Evolutionary conservation across 768 basidiomycete genomes (phyloP), one percentile per base, ranked within the genome.

Genomic region (Amanita fuliginea): DNA sequence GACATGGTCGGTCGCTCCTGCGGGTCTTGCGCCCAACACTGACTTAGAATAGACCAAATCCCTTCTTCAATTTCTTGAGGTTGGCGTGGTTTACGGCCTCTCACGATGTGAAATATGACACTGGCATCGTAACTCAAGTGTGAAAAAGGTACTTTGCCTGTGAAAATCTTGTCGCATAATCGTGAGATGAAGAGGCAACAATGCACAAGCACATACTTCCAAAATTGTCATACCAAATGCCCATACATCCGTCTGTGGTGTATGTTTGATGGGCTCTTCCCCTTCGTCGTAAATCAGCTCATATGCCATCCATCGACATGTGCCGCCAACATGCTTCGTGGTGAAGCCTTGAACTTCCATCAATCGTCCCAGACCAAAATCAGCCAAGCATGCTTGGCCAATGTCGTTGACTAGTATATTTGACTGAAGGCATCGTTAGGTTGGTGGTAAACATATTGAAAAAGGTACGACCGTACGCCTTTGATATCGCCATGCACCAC

Each of bases 331-430:
- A 16, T 58, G 54, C 14, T 59, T 63, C 0, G 69, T 66, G 8
- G 68, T 68, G 43, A 65, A 69, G 4, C 69, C 65, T 19, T 60
- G 57, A 36, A 55, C 54, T 41, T 65, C 65, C n/a, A 69, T 47
- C 11, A 70, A 59, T 26, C 62, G 59, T 1, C 70, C 65, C 28
- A 72, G 58, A 24, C 71, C 71, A 45, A 71, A 72, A 48, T 71
- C 70, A 5, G 67, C 53, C 34, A 71, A 51, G 35, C 60, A 52
- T 8, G 65, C 68, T 39, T 64, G 55, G 18, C 56, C 56, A 6
- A 47, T 42, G 42, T 70, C 64, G 43, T 54, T 56, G 6, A 72
- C 56, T 0, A 72, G 56, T 28, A 71, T 57, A 37, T 71, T 72
- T 10, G 59, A 58, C 71, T 71, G 48, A 39, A 34, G 30, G 18